phyloP scores from a whole-genome alignment of 805 yeast genomes.

The Spathaspora arborariae region DNA sequence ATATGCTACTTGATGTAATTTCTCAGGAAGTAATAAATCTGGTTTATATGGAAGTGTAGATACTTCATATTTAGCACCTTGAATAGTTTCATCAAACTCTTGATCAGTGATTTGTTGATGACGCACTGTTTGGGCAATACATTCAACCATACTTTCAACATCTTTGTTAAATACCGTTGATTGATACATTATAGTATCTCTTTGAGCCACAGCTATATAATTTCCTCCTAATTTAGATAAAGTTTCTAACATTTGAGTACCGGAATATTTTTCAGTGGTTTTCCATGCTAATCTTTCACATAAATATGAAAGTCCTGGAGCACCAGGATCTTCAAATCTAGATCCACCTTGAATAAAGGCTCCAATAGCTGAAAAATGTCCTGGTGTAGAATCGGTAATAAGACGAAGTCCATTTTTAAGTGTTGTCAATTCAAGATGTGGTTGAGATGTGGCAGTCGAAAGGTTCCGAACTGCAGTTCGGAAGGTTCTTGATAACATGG shows the following conservation, averaged over 20 bases:
- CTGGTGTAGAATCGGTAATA: conserved; percentile 81
- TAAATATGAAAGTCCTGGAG: conserved; percentile 77
- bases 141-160: conserved; percentile 70
- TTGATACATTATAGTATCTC: conserved; percentile 91
- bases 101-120: conserved; percentile 62
- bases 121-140: conserved; percentile 74
- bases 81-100: conserved; percentile 58
- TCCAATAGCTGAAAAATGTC: conserved; percentile 89
- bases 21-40: conserved; percentile 82
- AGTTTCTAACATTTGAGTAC: conserved; percentile 67
- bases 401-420: conserved; percentile 76
- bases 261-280: conserved; percentile 56
- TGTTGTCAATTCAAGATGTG: conserved; percentile 29
- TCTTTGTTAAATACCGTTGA: conserved; percentile 90
- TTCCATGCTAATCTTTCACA: conserved; percentile 84
- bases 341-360: conserved; percentile 89
- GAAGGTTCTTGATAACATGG: not conserved
- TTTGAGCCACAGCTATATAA: conserved; percentile 85
- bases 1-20: conserved; percentile 84
- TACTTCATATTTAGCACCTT: conserved; percentile 75
- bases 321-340: conserved; percentile 60
- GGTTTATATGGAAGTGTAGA: conserved; percentile 80
- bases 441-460: not conserved
- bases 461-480: not conserved
- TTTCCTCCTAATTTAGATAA: conserved; percentile 87